phyloP scores from a whole-genome alignment of 2,329 filamentous ascomycete genomes.

The Lasiodiplodia citricola region DNA sequence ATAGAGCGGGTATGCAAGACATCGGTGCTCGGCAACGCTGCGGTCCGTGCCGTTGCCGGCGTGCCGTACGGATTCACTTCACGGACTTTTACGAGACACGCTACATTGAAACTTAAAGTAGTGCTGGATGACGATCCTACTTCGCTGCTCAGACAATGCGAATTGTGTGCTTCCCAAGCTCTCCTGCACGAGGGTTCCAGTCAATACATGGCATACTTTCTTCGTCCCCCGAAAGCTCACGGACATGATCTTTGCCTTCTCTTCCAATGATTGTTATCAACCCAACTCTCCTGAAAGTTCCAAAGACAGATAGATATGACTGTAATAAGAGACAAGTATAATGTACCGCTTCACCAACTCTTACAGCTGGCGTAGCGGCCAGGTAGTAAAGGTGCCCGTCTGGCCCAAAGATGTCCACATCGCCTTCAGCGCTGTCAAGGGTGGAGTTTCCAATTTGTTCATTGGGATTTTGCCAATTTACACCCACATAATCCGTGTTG shows the following conservation, averaged over 20 bases:
- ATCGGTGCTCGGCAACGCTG: background rate
- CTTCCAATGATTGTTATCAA: background rate
- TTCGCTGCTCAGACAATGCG: background rate
- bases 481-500: no score
- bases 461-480: no score
- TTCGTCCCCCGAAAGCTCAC: background rate
- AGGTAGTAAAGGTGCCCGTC: background rate
- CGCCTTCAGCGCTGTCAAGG: no score
- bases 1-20: background rate
- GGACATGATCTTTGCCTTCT: background rate
- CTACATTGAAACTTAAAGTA: background rate
- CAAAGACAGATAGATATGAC: background rate
- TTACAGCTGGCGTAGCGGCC: no score
- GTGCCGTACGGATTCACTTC: background rate
- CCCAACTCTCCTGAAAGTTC: background rate
- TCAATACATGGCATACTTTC: background rate
- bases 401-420: no score
- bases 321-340: background rate
- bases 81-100: background rate
- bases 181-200: background rate
- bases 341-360: background rate
- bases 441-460: no score
- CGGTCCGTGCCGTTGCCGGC: background rate
- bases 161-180: background rate
- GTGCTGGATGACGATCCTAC: background rate